A percentile compares a stretch with the other conserved stretches of the same genome.
phyloP scores from a whole-genome alignment of 225 moss, liverwort and hornwort genomes.

The Pseudisothecium myosuroides region DNA sequence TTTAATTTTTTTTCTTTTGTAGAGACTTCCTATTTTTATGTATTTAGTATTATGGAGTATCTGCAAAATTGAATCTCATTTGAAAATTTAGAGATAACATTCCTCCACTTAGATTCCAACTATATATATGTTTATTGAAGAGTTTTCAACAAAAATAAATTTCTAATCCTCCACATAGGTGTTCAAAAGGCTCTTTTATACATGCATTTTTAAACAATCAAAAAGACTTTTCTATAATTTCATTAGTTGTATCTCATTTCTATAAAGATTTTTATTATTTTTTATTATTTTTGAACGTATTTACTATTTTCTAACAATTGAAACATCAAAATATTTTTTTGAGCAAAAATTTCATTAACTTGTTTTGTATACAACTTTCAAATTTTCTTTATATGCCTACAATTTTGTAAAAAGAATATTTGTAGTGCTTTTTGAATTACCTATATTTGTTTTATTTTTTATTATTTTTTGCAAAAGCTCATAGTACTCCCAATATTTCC shows the following conservation, averaged over 20 bases:
- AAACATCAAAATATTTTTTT: not conserved
- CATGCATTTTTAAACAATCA: fast-evolving
- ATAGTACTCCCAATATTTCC: too few species aligned
- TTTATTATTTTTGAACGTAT: not conserved
- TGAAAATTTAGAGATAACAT: not conserved
- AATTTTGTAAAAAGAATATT: not conserved
- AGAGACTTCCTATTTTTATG: not conserved
- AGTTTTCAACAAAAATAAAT: not conserved
- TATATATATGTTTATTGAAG: fast-evolving
- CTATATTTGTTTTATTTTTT: not conserved
- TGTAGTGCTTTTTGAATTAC: not conserved
- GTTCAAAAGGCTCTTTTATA: not conserved
- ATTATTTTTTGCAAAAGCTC: not conserved
- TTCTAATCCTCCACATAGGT: not conserved
- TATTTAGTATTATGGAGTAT: not conserved
- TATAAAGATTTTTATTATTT: not conserved
- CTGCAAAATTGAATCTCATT: not conserved
- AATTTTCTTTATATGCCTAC: not conserved
- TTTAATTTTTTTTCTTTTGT: not conserved
- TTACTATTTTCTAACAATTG: not conserved
- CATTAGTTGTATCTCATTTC: not conserved
- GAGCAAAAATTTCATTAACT: not conserved
- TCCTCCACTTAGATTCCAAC: not conserved
- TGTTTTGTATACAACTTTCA: not conserved
- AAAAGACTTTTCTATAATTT: not conserved